Evolutionary conservation across 2,329 filamentous ascomycete species (phyloP).

Genomic region (Knufia fluminis): DNA sequence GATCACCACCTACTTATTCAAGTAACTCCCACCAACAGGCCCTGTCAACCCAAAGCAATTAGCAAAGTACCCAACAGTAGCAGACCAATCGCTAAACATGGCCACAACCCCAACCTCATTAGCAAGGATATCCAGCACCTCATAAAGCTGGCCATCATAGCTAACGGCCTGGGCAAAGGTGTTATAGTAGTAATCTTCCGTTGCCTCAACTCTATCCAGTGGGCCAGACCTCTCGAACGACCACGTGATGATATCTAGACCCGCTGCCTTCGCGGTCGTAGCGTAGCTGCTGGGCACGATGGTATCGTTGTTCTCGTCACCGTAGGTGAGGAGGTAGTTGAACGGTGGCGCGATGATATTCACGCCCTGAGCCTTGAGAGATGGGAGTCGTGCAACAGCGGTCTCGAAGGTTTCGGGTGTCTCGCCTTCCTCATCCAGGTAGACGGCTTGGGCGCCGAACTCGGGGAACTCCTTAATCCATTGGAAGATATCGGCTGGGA

Average conservation of each 20-base stretch:
- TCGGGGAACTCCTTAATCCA: conserved; percentile 55
- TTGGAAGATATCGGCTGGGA: conserved; percentile 55
- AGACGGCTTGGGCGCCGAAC: conserved; percentile 54
- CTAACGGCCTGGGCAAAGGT: conserved; percentile 46
- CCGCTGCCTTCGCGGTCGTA: conserved; percentile 48
- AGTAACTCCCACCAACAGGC: conserved; percentile 7
- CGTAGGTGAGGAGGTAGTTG: conserved; percentile 49
- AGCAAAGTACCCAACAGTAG: conserved; percentile 61
- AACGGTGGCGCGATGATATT: conserved; percentile 55
- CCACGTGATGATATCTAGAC: conserved; percentile 59
- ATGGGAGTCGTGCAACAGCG: conserved; percentile 49
- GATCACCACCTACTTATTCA: too few species aligned
- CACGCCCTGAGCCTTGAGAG: conserved; percentile 49
- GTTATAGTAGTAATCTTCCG: conserved; percentile 43
- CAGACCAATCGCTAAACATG: conserved; percentile 62
- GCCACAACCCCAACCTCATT: conserved; percentile 51
- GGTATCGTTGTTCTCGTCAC: conserved; percentile 35
- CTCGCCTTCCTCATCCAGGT: conserved; percentile 55
- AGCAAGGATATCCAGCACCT: conserved; percentile 55
- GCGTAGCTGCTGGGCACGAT: conserved; percentile 59
- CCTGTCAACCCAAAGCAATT: conserved; percentile 51
- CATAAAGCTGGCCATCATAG: conserved; percentile 58
- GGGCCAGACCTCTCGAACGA: conserved; percentile 58
- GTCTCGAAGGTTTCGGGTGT: conserved; percentile 40
- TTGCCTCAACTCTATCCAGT: conserved; percentile 41